phyloP scores from a whole-genome alignment of 1,284 basidiomycete genomes.

The Xanthoconium separans region DNA sequence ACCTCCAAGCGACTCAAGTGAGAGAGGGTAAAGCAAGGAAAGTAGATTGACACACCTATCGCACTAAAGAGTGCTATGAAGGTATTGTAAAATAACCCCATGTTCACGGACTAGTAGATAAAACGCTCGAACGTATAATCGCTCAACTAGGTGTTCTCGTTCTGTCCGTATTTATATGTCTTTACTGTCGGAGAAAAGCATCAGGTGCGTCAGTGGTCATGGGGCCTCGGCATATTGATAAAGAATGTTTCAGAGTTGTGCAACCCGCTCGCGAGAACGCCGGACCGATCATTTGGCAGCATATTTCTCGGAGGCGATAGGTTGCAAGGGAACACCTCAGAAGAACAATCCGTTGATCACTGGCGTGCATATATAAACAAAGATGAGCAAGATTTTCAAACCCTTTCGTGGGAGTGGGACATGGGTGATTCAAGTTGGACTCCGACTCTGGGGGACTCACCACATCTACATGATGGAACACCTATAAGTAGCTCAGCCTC shows the following conservation, averaged over 20 bases:
- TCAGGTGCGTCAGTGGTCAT: slow-evolving; percentile 2
- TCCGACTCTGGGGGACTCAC: too few species aligned
- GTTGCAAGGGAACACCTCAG: neutral
- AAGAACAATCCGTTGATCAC: neutral
- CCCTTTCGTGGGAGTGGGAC: too few species aligned
- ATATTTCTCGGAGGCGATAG: neutral
- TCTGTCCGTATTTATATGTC: slow-evolving; percentile 1
- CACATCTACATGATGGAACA: too few species aligned
- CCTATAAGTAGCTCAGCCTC: too few species aligned
- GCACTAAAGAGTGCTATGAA: slow-evolving; percentile 23
- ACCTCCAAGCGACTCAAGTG: slow-evolving; percentile 2
- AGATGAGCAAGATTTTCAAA: neutral
- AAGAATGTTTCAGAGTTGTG: neutral
- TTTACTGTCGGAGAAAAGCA: neutral
- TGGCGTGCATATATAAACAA: neutral
- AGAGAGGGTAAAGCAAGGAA: neutral
- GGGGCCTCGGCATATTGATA: neutral
- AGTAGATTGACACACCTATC: slow-evolving; percentile 9
- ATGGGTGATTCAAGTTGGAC: neutral
- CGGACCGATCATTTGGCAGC: too few species aligned
- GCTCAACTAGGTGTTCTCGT: neutral
- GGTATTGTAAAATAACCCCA: slow-evolving; percentile 16
- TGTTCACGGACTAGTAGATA: neutral
- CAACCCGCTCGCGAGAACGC: neutral
- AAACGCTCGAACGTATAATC: neutral